Evolutionary conservation across 164 flowering plant genomes (phyloP), one percentile per base, ranked within the genome.

Genomic region (Piper betle): DNA sequence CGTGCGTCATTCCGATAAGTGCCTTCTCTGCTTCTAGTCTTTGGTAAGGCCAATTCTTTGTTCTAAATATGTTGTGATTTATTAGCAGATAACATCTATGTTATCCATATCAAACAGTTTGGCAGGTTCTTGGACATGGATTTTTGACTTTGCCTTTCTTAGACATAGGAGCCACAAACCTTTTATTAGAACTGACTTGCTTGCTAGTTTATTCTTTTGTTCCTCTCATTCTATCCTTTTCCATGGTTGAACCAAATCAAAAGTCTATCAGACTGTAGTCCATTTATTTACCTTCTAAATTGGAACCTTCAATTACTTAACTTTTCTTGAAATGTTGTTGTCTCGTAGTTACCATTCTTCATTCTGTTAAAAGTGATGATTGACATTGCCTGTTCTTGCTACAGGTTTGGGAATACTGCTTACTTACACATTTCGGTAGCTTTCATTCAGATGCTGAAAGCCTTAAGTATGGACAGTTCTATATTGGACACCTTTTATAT

Each of bases 321-420:
- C 1, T 15, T 15, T 15, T 15, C n/a, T 15, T 46, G 50, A 46
- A 46, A 46, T 46, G 11, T 46, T 5, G 50, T 46, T 9, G 15
- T 46, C 3, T 46, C 15, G 0, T 10, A 1, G 11, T 42, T 46
- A 12, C 15, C 50, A 46, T 6, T 10, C 13, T 41, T 56, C 17
- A 9, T 64, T 46, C 57, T 52, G 43, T 18, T 7, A 57, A 38
- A 48, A 41, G 18, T 46, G 25, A 38, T 15, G 13, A 15, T 2
- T 46, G 10, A 3, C 50, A 52, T 38, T 33, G 8, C 55, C 53
- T 57, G 17, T 43, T 73, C 19, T 55, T 41, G 3, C 65, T 70
- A 20, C 84, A 93, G 99, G 99, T 90, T 93, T 81, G 99, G 99
- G 42, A 93, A 93, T 70, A 93, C 99, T 43, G 99, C 99, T 37